A percentile compares a stretch with the other conserved stretches of the same genome.
These are phyloP conservation scores for Kuraishia floccosa DNA, from an alignment of 805 yeast species.

Conservation along the genomic window DNA sequence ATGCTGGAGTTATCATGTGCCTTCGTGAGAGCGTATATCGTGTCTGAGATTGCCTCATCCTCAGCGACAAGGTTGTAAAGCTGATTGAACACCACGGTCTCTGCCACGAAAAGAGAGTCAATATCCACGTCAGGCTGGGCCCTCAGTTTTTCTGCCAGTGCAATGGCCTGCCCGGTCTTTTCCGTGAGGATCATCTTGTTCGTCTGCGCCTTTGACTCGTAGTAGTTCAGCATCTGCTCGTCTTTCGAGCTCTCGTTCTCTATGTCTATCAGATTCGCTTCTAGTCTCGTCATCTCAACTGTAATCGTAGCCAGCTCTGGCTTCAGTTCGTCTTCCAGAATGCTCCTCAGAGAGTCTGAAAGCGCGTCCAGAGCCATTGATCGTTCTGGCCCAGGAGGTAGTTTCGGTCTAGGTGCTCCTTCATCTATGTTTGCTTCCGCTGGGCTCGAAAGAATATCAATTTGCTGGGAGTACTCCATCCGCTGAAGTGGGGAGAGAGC, in stretches of 20 bases:
- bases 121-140: constrained; percentile 20
- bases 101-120: constrained; percentile 35
- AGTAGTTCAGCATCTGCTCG: constrained; percentile 7
- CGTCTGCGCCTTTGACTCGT: constrained; percentile 9
- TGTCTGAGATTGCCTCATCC: constrained; percentile 63
- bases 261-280: constrained; percentile 7
- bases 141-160: constrained; percentile 14
- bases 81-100: constrained; percentile 45
- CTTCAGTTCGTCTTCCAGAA: constrained; percentile 2
- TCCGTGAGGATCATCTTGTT: constrained; percentile 11
- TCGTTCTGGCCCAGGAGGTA: too few relatives aligned
- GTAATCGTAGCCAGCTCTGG: too few relatives aligned
- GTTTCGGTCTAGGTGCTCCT: too few relatives aligned
- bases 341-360: too few relatives aligned
- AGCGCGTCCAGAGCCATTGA: too few relatives aligned
- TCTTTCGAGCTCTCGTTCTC: constrained; percentile 9
- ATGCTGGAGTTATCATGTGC: constrained; percentile 38
- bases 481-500: too few relatives aligned
- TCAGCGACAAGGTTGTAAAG: constrained; percentile 52
- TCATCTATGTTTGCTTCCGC: too few relatives aligned
- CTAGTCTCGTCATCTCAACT: too few relatives aligned
- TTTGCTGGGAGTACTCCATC: too few relatives aligned
- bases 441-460: too few relatives aligned
- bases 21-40: constrained; percentile 44
- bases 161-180: constrained; percentile 16